phyloP scores from a whole-genome alignment of 1,284 basidiomycete species.

The Rhodotorula sp. region DNA sequence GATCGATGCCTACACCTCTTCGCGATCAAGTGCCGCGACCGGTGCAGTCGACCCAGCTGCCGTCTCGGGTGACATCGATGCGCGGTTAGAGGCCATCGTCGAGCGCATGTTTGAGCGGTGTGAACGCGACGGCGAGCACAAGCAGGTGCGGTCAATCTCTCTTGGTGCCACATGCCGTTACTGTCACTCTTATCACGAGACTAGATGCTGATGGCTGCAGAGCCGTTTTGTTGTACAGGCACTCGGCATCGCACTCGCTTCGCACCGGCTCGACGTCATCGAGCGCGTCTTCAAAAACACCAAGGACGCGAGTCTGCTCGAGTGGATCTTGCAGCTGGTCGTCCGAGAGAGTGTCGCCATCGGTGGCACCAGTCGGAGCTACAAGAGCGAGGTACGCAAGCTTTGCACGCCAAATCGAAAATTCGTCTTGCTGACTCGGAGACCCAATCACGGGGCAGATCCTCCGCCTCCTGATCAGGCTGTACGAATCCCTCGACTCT shows the following conservation, averaged over 20 bases:
- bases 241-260: constrained; percentile 88
- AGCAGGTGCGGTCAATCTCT: constrained; percentile 62
- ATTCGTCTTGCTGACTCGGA: too few relatives aligned
- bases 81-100: constrained; percentile 71
- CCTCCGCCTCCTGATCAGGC: constrained; percentile 64
- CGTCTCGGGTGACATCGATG: not conserved
- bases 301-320: constrained; percentile 70
- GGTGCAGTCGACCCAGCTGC: constrained; percentile 59
- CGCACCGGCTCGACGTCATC: constrained; percentile 79
- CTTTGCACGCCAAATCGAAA: too few relatives aligned
- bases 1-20: constrained; percentile 80
- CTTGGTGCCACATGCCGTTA: too few relatives aligned
- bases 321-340: constrained; percentile 75
- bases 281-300: constrained; percentile 56
- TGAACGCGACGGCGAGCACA: constrained; percentile 79
- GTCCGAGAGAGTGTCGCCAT: constrained; percentile 35
- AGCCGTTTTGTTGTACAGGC: constrained; percentile 58
- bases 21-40: constrained; percentile 51
- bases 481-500: constrained; percentile 71
- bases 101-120: constrained; percentile 81
- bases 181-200: not conserved
- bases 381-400: constrained; percentile 68
- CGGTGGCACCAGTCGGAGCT: constrained; percentile 51
- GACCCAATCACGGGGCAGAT: constrained; percentile 44
- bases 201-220: not conserved